Conservation (phyloP, 805 yeast species). For the Ogataea trehaloabstinens region DNA sequence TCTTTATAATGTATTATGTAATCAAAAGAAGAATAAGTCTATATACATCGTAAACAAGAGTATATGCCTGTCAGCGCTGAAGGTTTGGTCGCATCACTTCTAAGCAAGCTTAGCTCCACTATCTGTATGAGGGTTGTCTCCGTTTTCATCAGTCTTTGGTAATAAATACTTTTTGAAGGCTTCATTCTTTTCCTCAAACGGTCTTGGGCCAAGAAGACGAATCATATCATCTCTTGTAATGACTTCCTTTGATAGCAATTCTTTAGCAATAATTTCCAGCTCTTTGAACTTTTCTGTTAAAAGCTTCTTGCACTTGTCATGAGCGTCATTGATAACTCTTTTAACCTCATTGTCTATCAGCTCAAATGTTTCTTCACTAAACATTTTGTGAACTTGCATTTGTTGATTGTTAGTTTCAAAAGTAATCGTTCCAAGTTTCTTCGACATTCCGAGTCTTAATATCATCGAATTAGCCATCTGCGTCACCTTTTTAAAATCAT, state of each 20-base stretch:
- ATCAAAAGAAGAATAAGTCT: too few relatives aligned
- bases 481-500: conserved; percentile 95
- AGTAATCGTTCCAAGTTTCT: conserved; percentile 78
- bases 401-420: conserved; percentile 68
- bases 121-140: conserved; percentile 21
- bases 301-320: conserved; percentile 65
- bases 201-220: conserved; percentile 82
- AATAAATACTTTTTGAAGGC: conserved; percentile 74
- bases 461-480: conserved; percentile 94
- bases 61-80: too few relatives aligned
- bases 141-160: conserved; percentile 18
- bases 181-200: conserved; percentile 85
- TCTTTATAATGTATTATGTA: too few relatives aligned
- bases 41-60: too few relatives aligned
- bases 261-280: conserved; percentile 84
- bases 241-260: conserved; percentile 81
- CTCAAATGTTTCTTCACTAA: conserved; percentile 81
- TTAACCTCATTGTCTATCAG: conserved; percentile 81
- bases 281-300: conserved; percentile 69
- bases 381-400: conserved; percentile 60
- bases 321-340: conserved; percentile 72
- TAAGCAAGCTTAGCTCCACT: conserved; percentile 20
- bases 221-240: conserved; percentile 94
- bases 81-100: too few relatives aligned
- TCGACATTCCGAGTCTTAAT: conserved; percentile 86